Evolutionary conservation across 2,329 filamentous ascomycete genomes (phyloP).

Genomic region (Calonectria crousiana): DNA sequence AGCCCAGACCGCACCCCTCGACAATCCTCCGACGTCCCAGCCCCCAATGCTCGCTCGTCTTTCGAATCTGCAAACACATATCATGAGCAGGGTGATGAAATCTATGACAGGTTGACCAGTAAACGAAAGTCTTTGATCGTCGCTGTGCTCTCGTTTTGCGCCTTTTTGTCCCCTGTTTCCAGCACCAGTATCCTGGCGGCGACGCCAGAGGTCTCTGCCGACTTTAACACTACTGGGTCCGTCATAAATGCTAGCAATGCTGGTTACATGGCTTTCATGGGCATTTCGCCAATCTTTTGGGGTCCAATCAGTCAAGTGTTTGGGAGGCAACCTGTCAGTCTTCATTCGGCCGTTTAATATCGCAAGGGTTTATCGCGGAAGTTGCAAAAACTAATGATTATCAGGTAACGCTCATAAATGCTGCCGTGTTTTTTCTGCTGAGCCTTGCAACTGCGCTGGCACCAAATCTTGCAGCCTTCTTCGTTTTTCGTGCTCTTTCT

Average conservation of each 20-base stretch:
- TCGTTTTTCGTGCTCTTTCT: constrained; percentile 79
- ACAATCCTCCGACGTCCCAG: neutral
- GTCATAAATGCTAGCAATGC: constrained; percentile 83
- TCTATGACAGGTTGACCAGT: constrained; percentile 74
- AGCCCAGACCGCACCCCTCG: neutral
- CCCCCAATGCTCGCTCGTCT: neutral
- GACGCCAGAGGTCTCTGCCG: constrained; percentile 77
- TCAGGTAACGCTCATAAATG: constrained; percentile 63
- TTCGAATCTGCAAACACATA: constrained; percentile 27
- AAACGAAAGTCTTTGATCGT: constrained; percentile 78
- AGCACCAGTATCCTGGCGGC: constrained; percentile 81
- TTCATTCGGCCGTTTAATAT: neutral
- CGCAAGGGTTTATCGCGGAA: neutral
- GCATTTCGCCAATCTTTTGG: constrained; percentile 76
- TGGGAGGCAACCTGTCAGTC: constrained; percentile 67
- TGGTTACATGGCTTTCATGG: constrained; percentile 80
- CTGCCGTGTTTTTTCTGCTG: constrained; percentile 74
- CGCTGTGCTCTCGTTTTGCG: constrained; percentile 77
- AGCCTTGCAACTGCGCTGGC: constrained; percentile 80
- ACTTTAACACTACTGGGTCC: constrained; percentile 73
- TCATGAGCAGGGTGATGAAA: constrained; percentile 56
- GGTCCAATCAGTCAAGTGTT: constrained; percentile 78
- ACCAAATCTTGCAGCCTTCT: constrained; percentile 78
- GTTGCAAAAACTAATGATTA: neutral
- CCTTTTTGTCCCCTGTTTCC: constrained; percentile 80